phyloP scores from a whole-genome alignment of 495 filamentous ascomycete species.

The Penicillium argentinense region DNA sequence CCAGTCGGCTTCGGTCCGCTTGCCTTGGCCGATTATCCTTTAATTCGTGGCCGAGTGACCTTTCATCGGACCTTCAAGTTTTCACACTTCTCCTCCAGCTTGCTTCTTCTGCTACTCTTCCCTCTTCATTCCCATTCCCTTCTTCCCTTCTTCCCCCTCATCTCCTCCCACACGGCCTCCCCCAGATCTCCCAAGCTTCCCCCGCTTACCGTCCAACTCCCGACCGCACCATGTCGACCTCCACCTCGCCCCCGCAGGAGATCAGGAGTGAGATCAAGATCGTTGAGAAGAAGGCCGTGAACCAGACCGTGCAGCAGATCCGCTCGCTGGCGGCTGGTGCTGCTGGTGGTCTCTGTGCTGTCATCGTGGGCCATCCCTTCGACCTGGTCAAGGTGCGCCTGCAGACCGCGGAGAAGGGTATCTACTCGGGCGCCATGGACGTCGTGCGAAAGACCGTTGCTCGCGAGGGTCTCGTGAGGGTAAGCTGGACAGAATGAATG shows the following conservation, averaged over 20 bases:
- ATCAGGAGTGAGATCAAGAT: slow-evolving; percentile 36
- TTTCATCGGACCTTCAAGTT: neutral
- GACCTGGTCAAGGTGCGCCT: slow-evolving; percentile 96
- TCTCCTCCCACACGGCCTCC: slow-evolving; percentile 1
- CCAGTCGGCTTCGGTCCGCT: slow-evolving; percentile 18
- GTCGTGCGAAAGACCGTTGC: slow-evolving; percentile 86
- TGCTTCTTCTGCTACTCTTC: slow-evolving; percentile 1
- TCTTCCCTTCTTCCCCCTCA: slow-evolving; percentile 4
- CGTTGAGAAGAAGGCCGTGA: slow-evolving; percentile 37
- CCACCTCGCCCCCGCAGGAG: slow-evolving; percentile 30
- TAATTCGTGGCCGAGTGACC: too few relatives aligned
- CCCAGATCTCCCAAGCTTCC: slow-evolving; percentile 4
- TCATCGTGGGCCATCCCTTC: slow-evolving; percentile 92
- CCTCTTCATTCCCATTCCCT: slow-evolving; percentile 5
- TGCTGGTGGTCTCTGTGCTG: slow-evolving; percentile 91
- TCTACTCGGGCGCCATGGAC: slow-evolving; percentile 88
- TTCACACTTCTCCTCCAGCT: neutral
- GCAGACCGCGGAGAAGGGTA: slow-evolving; percentile 92
- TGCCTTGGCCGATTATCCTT: slow-evolving; percentile 9
- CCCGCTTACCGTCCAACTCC: slow-evolving; percentile 3
- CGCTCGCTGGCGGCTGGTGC: slow-evolving; percentile 87
- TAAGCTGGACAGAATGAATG: slow-evolving; percentile 21
- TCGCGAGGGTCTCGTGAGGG: slow-evolving; percentile 75
- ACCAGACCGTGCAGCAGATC: slow-evolving; percentile 51
- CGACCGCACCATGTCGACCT: slow-evolving; percentile 29